Base-by-base conservation (phyloP, 352 stramenopile species). In the Hyphochytrium catenoides region DNA sequence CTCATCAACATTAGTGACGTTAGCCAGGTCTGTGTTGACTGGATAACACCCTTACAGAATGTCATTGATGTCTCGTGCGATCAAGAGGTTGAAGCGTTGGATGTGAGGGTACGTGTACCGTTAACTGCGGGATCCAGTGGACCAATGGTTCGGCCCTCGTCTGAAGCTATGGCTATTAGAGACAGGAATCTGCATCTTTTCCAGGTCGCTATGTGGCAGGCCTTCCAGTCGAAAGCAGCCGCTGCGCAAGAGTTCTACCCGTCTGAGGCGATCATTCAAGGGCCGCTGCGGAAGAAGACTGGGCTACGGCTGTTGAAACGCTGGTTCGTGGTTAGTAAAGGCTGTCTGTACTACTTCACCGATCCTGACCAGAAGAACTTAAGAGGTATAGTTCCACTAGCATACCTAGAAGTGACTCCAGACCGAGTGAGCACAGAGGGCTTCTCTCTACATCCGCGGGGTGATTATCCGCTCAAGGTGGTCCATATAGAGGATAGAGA, bases 301-400 rank as follows among this genome's bases (percentile, higher is more conserved):
- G n/a, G n/a, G n/a, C n/a, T n/a, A n/a, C n/a, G n/a, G n/a, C n/a
- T n/a, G n/a, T n/a, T n/a, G n/a, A n/a, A n/a, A n/a, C 36, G 36
- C 4, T 85, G 71, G 71, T 83, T 81, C 34, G 68, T 85, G 43
- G 47, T 85, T 11, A 81, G 68, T 27, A 68, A 68, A 44, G 83
- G 81, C 32, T 85, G 68, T 27, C 46, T 85, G 26, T 85, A 85
- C 64, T 76, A 79, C 42, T 85, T 85, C 31, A 74, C 63, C 1
- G 72, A 51, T 41, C 18, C 35, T 15, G 14, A 28, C 2, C 54
- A 50, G 23, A 79, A 81, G 36, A 62, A 78, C 43, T 46, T 85
- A 16, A 63, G 66, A 0, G 64, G 66, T n/a, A 83, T 85, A 42
- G 74, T 85, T 31, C 71, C 71, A 4, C 45, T 85, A 16, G 71